These are phyloP conservation scores for Coniochaeta sp. DNA, from an alignment of 2,329 filamentous ascomycete genomes.

Conservation along the genomic window DNA sequence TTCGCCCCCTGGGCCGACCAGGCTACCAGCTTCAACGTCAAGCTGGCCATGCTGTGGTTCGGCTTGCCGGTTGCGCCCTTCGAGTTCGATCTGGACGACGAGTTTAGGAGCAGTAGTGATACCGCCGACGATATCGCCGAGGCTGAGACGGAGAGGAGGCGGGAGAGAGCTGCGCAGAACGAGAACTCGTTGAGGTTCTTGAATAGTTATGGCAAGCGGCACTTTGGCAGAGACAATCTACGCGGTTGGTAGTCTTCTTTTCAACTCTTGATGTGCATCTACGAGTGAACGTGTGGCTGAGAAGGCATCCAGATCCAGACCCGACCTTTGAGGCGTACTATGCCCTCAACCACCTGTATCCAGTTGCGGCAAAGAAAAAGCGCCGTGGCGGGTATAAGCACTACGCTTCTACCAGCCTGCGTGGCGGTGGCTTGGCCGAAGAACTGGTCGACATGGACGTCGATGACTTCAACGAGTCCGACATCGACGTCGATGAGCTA, in stretches of 20 bases:
- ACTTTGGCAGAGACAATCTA: constrained; percentile 7
- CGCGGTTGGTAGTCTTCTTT: constrained; percentile 6
- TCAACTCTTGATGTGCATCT: neutral
- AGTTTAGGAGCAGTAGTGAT: constrained; percentile 10
- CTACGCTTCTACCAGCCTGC: constrained; percentile 3
- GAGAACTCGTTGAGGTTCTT: constrained; percentile 8
- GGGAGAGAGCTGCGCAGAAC: neutral
- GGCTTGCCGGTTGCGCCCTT: constrained; percentile 36
- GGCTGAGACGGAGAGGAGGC: neutral
- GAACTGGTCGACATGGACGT: neutral
- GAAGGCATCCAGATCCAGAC: constrained; percentile 8
- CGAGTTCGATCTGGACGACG: constrained; percentile 11
- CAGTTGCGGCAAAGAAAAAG: neutral
- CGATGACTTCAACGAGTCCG: neutral
- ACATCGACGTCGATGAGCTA: neutral
- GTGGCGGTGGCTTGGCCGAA: constrained; percentile 7
- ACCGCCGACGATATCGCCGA: constrained; percentile 5
- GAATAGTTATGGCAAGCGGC: constrained; percentile 10
- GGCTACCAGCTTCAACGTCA: constrained; percentile 22
- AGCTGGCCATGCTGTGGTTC: constrained; percentile 38
- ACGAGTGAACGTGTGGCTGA: neutral
- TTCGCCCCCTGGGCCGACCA: constrained; percentile 4
- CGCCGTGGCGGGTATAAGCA: neutral
- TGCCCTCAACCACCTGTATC: neutral
- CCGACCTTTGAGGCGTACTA: constrained; percentile 10